Evolutionary conservation across 2,329 filamentous ascomycete genomes (phyloP), one percentile per base, ranked within the genome.

Genomic region (Apiospora sp.): DNA sequence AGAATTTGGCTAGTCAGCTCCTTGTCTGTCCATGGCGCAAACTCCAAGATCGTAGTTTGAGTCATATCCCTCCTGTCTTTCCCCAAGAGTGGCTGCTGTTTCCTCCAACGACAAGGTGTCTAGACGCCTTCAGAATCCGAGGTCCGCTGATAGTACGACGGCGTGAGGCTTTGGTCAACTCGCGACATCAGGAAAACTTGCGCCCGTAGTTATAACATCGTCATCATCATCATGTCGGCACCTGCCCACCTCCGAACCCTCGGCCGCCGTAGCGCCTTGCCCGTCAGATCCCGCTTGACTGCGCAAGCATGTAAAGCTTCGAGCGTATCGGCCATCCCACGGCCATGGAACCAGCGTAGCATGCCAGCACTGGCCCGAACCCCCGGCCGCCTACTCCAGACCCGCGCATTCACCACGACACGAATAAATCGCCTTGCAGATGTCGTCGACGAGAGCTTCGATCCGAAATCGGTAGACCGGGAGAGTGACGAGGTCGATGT

Each of bases 401-500:
- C 75, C 19, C 80, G 84, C 30, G 71, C 78, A 19, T 86, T 86
- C 71, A 84, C 81, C 76, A 84, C 82, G 1, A 81, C 80, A 43
- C 75, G 72, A 41, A 73, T 77, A 22, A 77, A 77, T 48, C 75
- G 69, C 30, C 74, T 79, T 67, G 80, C 79, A 68, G 81, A 79
- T 68, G 80, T 75, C 37, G 30, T 22, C 19, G 85, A 90, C 72
- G 89, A 90, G 48, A 79, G 85, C 72, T 93, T 94, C 77, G 92
- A 95, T 80, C 92, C 92, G 12, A 83, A 85, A 34, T 84, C 83
- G 71, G 87, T 95, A 72, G 96, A 98, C 76, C 92, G 96, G 76
- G 96, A 98, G 82, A 93, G 91, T 71, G 96, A 99, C 79, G 86
- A 96, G 84, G 96, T 99, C 43, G 96, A 99, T 83, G 95, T 99